Base-by-base conservation (phyloP, 805 yeast species). In the Kregervanrija fluxuum region DNA sequence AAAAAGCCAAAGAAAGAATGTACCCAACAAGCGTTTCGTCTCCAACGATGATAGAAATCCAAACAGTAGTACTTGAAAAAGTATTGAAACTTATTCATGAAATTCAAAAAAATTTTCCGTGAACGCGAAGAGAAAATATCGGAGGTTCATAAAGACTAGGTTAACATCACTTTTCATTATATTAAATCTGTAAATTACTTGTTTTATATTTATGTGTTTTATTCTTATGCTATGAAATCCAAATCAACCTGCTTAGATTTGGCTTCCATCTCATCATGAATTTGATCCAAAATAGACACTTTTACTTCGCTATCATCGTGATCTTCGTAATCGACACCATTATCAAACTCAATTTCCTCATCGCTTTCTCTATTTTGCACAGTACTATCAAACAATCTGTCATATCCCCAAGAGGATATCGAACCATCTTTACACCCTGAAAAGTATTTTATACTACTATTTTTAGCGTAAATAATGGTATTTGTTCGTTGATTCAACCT, bases 371-470 rank as follows among this genome's bases (percentile, higher is more conserved):
- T 3, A 42, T 41, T 11, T 49, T 52, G 3, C 28, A 22, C 28
- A 6, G 4, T 22, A 6, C 6, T 22, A 22, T 22, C 28, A 22
- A 22, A 22, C 28, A 22, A 22, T 22, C 52, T 55, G 33, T 56
- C 57, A 6, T 75, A 69, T 0, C 73, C 71, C 88, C 89, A 85
- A 1, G 65, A 62, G 0, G 75, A 55, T 1, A 85, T 78, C 30
- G 75, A 74, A 2, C 93, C 93, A 50, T 83, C 87, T 46, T 74
- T 70, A 2, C 83, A 75, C 1, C 89, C 90, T 28, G 83, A 71
- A 50, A 57, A 75, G 51, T 74, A 79, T 16, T 71, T 69, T 8
- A 67, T 69, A 15, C 68, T 55, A 41, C 67, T 69, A 2, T 69
- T 63, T 0, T 77, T 75, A 1, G 74, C 68, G 44, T 74, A 66